Conservation (phyloP, 2,329 filamentous ascomycete species). For the Talaromyces islandicus region DNA sequence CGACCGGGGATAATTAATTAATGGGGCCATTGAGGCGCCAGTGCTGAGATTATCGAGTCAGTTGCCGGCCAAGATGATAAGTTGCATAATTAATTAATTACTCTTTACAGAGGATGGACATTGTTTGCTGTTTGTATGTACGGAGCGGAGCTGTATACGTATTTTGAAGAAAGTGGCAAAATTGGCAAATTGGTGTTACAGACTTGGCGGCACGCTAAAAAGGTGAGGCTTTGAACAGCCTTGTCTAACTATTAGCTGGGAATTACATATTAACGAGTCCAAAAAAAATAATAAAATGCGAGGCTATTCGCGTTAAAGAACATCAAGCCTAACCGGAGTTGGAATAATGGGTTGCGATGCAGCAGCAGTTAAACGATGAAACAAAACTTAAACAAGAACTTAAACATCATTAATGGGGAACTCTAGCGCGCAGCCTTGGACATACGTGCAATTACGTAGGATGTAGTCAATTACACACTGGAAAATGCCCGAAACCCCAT, state of each 20-base stretch:
- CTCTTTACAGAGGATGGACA: no score
- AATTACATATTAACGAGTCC: no score
- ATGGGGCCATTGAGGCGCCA: no score
- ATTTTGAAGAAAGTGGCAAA: neutral
- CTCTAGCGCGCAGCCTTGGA: neutral
- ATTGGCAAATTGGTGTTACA: neutral
- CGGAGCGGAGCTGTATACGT: neutral
- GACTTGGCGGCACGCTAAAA: neutral
- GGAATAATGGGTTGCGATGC: neutral
- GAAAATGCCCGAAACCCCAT: neutral
- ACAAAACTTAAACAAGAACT: neutral
- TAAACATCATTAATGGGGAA: neutral
- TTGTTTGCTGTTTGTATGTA: neutral
- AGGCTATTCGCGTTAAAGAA: neutral
- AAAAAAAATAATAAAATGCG: no score
- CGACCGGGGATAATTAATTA: neutral
- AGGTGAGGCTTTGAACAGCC: neutral
- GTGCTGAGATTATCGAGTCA: neutral
- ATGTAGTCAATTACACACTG: neutral
- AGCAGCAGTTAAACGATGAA: neutral
- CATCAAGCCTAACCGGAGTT: neutral
- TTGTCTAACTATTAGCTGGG: no score
- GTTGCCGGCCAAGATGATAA: neutral
- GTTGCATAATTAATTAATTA: no score
- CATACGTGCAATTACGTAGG: no score